Conservation (phyloP, 257 asterid genomes). For the Solanum pimpinellifolium region DNA sequence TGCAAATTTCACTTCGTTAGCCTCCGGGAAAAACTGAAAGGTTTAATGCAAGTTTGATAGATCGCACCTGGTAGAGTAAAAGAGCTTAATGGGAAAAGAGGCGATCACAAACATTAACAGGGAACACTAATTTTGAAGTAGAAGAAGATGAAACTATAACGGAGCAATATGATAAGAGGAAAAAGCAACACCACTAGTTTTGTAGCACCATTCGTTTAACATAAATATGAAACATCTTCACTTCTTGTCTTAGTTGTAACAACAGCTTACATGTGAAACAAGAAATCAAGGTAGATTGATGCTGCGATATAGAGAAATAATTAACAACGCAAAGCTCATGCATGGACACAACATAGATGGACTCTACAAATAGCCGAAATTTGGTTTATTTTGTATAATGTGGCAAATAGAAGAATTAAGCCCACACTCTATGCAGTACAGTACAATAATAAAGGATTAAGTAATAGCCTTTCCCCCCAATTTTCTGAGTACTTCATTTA, state of each 20-base stretch:
- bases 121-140: not conserved
- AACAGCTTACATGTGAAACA: not conserved
- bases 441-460: not conserved
- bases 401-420: not conserved
- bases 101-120: not conserved
- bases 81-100: not conserved
- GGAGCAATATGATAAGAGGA: not conserved
- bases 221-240: not conserved
- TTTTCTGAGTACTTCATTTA: not conserved
- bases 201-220: not conserved
- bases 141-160: not conserved
- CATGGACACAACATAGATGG: not conserved
- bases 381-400: not conserved
- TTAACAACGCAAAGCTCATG: not conserved
- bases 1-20: slow-evolving; percentile 76
- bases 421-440: not conserved
- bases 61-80: not conserved
- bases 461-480: not conserved
- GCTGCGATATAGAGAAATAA: not conserved
- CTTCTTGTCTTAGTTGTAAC: not conserved
- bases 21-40: slow-evolving; percentile 89
- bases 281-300: not conserved
- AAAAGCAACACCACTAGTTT: not conserved
- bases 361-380: not conserved
- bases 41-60: not conserved